Evolutionary conservation across 176 grass and related monocot genomes (phyloP).

Genomic region (Aegilops speltoides): DNA sequence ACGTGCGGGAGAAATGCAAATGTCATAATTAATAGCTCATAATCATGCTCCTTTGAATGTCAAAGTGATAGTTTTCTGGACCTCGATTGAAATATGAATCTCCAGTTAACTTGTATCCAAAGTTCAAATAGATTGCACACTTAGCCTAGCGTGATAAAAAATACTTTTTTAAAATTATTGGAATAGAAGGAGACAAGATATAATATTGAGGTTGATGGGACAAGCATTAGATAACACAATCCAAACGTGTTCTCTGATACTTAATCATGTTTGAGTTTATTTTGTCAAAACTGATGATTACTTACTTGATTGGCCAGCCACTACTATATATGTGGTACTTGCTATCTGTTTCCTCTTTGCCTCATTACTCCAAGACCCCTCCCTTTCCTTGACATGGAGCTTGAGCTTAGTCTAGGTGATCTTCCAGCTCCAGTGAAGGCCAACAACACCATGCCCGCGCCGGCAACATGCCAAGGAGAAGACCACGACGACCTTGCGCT

Average conservation of each 20-base stretch:
- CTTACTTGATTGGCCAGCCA: not conserved
- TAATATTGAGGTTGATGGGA: not conserved
- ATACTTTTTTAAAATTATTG: not conserved
- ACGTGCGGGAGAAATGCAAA: not conserved
- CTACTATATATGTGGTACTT: slow-evolving; percentile 37
- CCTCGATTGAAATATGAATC: not conserved
- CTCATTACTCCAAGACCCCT: not conserved
- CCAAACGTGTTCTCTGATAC: not conserved
- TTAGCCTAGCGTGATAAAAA: not conserved
- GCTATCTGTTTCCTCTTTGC: slow-evolving; percentile 5
- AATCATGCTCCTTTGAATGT: not conserved
- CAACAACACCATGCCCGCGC: not conserved
- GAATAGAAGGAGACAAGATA: not conserved
- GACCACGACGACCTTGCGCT: slow-evolving; percentile 34
- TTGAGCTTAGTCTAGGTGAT: slow-evolving; percentile 52
- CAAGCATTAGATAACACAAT: not conserved
- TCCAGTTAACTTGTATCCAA: not conserved
- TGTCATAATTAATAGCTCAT: not conserved
- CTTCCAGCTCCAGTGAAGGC: slow-evolving; percentile 23
- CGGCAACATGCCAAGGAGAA: not conserved
- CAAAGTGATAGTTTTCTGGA: not conserved
- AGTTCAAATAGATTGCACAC: not conserved
- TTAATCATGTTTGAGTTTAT: not conserved
- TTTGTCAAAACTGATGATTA: slow-evolving; percentile 24
- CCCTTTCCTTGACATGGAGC: slow-evolving; percentile 36